Percentiles rank a stretch among this genome's conserved stretches.
These are phyloP conservation scores for Phalaenopsis hybrid DNA, from an alignment of 116 monocot genomes.

Conservation along the genomic window DNA sequence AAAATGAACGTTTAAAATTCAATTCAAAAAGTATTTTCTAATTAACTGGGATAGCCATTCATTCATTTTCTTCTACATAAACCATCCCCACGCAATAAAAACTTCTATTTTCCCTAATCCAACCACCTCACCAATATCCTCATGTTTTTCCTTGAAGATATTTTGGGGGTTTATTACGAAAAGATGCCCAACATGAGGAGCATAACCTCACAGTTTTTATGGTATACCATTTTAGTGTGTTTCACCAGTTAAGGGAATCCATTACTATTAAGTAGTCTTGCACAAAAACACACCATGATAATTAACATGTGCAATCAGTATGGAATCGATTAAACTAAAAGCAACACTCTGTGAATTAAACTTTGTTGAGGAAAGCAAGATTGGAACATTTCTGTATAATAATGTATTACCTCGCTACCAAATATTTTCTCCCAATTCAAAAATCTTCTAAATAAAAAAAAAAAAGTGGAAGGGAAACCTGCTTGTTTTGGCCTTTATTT, in stretches of 20 bases:
- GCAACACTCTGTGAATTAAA: not conserved
- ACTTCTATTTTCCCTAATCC: too few relatives aligned
- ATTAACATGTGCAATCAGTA: not conserved
- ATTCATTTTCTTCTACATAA: too few relatives aligned
- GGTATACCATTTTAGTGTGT: not conserved
- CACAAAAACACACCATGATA: not conserved
- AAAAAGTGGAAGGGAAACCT: conserved; percentile 22
- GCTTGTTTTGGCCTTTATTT: conserved; percentile 31
- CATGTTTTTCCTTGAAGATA: too few relatives aligned
- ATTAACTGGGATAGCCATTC: too few relatives aligned
- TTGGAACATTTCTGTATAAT: not conserved
- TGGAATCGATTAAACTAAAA: not conserved
- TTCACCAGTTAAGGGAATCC: not conserved
- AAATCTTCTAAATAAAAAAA: not conserved
- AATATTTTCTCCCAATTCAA: not conserved
- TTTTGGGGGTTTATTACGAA: too few relatives aligned
- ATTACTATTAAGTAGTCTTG: not conserved
- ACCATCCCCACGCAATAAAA: too few relatives aligned
- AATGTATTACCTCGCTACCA: not conserved
- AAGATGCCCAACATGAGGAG: not conserved
- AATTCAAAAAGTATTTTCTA: too few relatives aligned
- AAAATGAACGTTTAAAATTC: too few relatives aligned
- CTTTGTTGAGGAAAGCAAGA: not conserved
- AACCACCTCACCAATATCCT: too few relatives aligned
- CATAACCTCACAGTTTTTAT: not conserved